Evolutionary conservation across 2,329 filamentous ascomycete species (phyloP), one percentile per base, ranked within the genome.

Genomic region (Paraphoma chrysanthemicola): DNA sequence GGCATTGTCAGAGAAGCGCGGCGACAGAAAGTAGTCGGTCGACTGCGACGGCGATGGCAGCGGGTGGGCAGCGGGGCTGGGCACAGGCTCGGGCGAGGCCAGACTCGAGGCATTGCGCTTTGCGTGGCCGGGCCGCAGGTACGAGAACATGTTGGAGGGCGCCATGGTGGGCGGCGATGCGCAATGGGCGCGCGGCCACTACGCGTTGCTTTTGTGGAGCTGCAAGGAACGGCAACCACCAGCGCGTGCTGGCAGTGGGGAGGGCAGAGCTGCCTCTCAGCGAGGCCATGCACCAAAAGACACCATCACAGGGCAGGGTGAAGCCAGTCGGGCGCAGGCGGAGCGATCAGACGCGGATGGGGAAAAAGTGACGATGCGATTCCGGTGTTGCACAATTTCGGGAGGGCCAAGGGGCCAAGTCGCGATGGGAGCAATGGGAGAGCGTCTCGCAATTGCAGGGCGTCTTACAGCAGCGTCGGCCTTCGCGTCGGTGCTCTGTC

Each of bases 61-160:
- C 45, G 65, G 67, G 30, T 61, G 61, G 44, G 67, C 61, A 39
- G 67, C 44, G 46, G 72, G 68, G 48, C 66, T 69, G 48, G 62
- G 29, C 42, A 66, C 56, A 44, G 72, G 69, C 41, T 76, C 73
- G 42, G 75, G 73, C 11, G 72, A 72, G 42, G 68, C 68, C 42
- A 73, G 64, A 44, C 53, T 72, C 54, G 76, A 74, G 61, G 67
- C 68, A 69, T 72, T 72, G 63, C 77, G 75, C 66, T 72, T 76
- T 57, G 72, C 72, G 56, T 77, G 74, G 55, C 70, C 70, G 12
- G 74, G 72, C 48, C 77, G 65, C 17, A 78, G 71, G 61, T 77
- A 76, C 52, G 75, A 75, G 54, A 78, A 78, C 69, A 78, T 73
- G 60, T 68, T 74, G 48, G 73, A 76, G 62, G 75, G 75, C 61